Evolutionary conservation across 2,329 filamentous ascomycete genomes (phyloP), one percentile per base, ranked within the genome.

Genomic region (Aspergillus brunneoviolaceus): DNA sequence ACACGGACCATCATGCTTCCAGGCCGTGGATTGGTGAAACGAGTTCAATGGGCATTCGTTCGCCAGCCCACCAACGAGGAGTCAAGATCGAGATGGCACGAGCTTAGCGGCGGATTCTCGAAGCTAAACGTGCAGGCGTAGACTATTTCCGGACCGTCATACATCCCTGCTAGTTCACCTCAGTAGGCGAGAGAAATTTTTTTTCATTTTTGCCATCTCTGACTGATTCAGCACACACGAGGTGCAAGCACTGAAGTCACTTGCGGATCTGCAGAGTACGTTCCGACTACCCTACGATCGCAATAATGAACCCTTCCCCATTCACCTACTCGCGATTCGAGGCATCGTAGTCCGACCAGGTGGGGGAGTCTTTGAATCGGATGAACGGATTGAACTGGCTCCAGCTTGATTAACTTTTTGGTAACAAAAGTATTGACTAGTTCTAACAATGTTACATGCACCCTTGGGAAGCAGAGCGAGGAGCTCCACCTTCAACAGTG

Each of bases 1-100:
- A 55, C 53, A 55, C 53, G 53, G 42, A 55, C 42, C 53, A 55
- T 19, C 3, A 42, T n/a, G 21, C 33, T 23, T 21, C 50, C 29
- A 25, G 6, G 12, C 35, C 42, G 51, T 19, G 27, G 45, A 9
- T 14, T 25, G 19, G 19, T 55, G 53, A 55, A 55, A 55, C 53
- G 21, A 55, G 12, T 14, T 16, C 21, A 52, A 23, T 21, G 33
- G 6, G 39, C 35, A 25, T 33, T 55, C 53, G 21, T 29, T 47
- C 12, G 23, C 39, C 27, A 21, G 16, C 45, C 27, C 29, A 49
- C 14, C 19, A 14, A 39, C 39, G 33, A 45, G 39, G 16, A 19
- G 39, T 45, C 39, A 45, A 45, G 39, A 45, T 45, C 39, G 39
- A 45, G 39, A 45, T 45, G 39, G 39, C 39, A 45, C 39, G 39